A percentile compares a stretch with the other conserved stretches of the same genome.
phyloP scores from a whole-genome alignment of 1,284 basidiomycete species.

The Tylopilus sp. region DNA sequence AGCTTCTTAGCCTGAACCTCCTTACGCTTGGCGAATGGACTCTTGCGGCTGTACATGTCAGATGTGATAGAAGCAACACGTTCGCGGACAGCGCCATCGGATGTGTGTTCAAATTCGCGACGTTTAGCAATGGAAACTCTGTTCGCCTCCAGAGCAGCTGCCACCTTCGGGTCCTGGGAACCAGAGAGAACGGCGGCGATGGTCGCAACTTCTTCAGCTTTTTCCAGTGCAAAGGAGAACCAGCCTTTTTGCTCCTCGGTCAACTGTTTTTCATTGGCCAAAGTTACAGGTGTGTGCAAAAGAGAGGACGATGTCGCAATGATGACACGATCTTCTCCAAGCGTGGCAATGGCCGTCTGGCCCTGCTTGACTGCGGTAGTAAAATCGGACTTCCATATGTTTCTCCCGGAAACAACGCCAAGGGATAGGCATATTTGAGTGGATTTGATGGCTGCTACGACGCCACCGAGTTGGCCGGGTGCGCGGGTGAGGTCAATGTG shows the following conservation, averaged over 20 bases:
- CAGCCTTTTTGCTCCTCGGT: constrained; percentile 91
- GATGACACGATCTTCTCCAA: constrained; percentile 87
- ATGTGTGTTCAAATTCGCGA: constrained; percentile 93
- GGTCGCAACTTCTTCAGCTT: constrained; percentile 87
- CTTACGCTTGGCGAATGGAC: constrained; percentile 83
- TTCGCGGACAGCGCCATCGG: constrained; percentile 94
- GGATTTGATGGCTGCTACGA: constrained; percentile 80
- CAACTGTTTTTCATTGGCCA: constrained; percentile 92
- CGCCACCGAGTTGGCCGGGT: constrained; percentile 84
- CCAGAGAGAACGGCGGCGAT: constrained; percentile 82
- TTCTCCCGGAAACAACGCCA: constrained; percentile 96
- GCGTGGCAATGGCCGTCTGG: constrained; percentile 79
- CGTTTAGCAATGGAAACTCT: constrained; percentile 90
- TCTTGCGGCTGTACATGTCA: constrained; percentile 88
- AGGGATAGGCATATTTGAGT: constrained; percentile 86
- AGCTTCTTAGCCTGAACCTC: constrained; percentile 89
- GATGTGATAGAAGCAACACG: constrained; percentile 91
- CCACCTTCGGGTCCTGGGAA: constrained; percentile 71
- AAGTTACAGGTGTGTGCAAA: constrained; percentile 96
- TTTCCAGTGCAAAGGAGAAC: constrained; percentile 99
- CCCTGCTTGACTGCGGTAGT: constrained; percentile 77
- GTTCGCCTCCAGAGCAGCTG: constrained; percentile 82
- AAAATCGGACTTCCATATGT: constrained; percentile 99
- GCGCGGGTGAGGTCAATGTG: constrained; percentile 98
- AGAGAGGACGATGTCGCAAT: constrained; percentile 97